These are phyloP conservation scores for Trebouxia sp. DNA, from an alignment of 139 green algal species.

Conservation along the genomic window DNA sequence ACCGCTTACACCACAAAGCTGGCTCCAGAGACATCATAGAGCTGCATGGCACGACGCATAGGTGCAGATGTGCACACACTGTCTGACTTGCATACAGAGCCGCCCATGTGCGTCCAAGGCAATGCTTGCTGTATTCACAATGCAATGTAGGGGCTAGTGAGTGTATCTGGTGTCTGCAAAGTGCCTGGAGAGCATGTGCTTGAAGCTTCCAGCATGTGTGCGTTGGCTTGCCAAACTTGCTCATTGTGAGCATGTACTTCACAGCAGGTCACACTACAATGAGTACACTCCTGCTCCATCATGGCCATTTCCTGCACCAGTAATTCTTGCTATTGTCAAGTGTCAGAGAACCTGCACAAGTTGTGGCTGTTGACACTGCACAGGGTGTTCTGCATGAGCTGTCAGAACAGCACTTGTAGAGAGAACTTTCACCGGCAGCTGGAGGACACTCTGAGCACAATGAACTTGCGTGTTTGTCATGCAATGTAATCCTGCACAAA, in stretches of 20 bases:
- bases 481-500: neutral
- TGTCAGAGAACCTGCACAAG: no score
- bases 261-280: no score
- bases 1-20: slow-evolving; percentile 84
- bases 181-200: no score
- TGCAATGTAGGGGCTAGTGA: no score
- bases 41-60: slow-evolving; percentile 93
- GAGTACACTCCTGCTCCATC: no score
- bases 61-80: slow-evolving; percentile 41
- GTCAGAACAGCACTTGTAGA: neutral
- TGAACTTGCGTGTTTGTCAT: no score
- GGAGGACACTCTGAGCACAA: no score
- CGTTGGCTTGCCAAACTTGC: neutral
- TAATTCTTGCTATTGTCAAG: no score
- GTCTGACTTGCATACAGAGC: neutral
- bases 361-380: no score
- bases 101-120: neutral
- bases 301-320: no score
- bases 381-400: neutral
- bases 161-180: no score
- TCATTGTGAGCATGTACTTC: no score
- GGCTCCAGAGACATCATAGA: slow-evolving; percentile 74
- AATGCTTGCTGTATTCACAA: neutral
- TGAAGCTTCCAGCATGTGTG: neutral
- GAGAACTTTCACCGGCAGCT: neutral